Conservation (phyloP, 768 basidiomycete genomes). For the Panaeolus cyanescens region DNA sequence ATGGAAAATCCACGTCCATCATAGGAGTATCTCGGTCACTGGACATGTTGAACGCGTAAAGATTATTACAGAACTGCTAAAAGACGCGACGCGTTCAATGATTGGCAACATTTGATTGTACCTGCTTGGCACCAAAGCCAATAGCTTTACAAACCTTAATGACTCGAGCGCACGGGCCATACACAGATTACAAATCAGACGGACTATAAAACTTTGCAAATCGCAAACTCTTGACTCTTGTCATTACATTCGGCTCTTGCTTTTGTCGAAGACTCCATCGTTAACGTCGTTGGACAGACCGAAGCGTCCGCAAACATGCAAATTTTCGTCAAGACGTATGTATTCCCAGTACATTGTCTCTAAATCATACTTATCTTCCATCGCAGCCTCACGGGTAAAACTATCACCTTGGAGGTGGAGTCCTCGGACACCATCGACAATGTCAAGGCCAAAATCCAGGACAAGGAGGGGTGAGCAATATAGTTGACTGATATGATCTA, state of each 20-base stretch:
- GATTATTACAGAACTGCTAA: background rate
- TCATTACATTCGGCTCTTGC: slow-evolving; percentile 52
- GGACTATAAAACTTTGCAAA: slow-evolving; percentile 22
- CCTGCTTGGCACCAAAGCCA: slow-evolving; percentile 16
- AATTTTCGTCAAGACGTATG: slow-evolving; percentile 97
- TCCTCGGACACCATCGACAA: slow-evolving; percentile 98
- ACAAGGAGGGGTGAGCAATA: slow-evolving; percentile 84
- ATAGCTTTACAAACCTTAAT: slow-evolving; percentile 30
- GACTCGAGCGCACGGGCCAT: slow-evolving; percentile 40
- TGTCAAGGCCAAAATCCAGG: slow-evolving; percentile 97
- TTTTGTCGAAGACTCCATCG: slow-evolving; percentile 95
- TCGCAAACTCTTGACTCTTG: slow-evolving; percentile 10
- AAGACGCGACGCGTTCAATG: slow-evolving; percentile 11
- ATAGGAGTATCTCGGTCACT: slow-evolving; percentile 58
- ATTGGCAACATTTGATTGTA: slow-evolving; percentile 13
- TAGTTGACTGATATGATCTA: background rate
- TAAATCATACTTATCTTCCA: slow-evolving; percentile 11
- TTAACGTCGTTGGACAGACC: slow-evolving; percentile 88
- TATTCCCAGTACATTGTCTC: slow-evolving; percentile 11
- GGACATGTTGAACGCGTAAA: slow-evolving; percentile 43
- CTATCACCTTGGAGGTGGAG: slow-evolving; percentile 97
- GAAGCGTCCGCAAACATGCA: slow-evolving; percentile 83
- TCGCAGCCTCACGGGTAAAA: slow-evolving; percentile 94
- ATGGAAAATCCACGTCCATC: slow-evolving; percentile 45
- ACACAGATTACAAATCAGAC: slow-evolving; percentile 41